Conservation (phyloP, 768 basidiomycete species). For the Amanita exitialis region DNA sequence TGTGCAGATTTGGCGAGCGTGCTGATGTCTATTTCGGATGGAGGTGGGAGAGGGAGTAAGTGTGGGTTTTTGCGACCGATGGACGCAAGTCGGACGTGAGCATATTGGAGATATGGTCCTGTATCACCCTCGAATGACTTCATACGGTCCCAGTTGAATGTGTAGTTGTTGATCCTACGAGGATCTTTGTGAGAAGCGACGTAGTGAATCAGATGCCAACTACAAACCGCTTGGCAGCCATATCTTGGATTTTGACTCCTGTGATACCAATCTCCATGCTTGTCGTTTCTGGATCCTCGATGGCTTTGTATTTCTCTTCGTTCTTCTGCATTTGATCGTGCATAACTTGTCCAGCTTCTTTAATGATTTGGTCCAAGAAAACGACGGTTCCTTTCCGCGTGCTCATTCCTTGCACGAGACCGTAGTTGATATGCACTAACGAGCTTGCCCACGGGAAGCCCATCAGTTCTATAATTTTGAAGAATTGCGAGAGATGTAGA, state of each 20-base stretch:
- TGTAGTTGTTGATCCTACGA: constrained; percentile 87
- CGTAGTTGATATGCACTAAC: constrained; percentile 86
- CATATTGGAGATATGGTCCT: constrained; percentile 93
- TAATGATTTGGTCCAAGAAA: constrained; percentile 88
- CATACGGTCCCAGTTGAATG: constrained; percentile 92
- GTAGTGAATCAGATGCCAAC: constrained; percentile 4
- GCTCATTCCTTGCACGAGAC: constrained; percentile 92
- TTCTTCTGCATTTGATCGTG: constrained; percentile 95
- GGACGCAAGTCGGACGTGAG: constrained; percentile 86
- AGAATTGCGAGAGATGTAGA: constrained; percentile 82
- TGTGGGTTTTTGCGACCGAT: constrained; percentile 89
- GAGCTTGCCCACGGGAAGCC: constrained; percentile 76
- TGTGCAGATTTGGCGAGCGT: constrained; percentile 60
- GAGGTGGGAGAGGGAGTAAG: constrained; percentile 65
- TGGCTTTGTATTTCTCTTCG: constrained; percentile 80
- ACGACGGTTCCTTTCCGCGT: constrained; percentile 90
- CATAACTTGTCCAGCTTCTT: constrained; percentile 84
- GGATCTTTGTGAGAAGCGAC: neutral
- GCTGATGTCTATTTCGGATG: constrained; percentile 55
- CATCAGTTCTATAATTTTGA: constrained; percentile 90
- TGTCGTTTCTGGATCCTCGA: constrained; percentile 79
- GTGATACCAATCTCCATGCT: constrained; percentile 85
- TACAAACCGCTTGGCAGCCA: constrained; percentile 82
- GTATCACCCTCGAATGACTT: constrained; percentile 94
- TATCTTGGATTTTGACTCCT: constrained; percentile 96